Evolutionary conservation across 2,329 filamentous ascomycete species (phyloP), one percentile per base, ranked within the genome.

Genomic region (Hymenoscyphus occultus): DNA sequence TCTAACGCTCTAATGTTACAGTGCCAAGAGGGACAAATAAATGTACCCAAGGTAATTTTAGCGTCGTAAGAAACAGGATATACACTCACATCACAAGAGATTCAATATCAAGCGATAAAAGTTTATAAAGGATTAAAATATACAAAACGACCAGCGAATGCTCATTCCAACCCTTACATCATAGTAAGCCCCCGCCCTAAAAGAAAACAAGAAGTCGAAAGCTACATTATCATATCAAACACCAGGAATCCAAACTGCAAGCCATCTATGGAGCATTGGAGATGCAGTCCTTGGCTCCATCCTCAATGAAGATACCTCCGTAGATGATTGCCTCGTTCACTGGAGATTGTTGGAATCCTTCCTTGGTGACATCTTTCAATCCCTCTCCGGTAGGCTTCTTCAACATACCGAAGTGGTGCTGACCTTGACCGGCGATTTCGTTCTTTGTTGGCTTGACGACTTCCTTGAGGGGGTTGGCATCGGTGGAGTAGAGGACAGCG

Each of bases 391-490:
- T 71, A 5, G 83, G 81, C 79, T 87, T 88, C 81, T 88, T 88
- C 65, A 89, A 77, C 1, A 87, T 73, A 42, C 86, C 86, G 61
- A 88, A 82, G 73, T 89, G 86, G 74, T 82, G 87, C 73, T 88
- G 84, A 28, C 86, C 86, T 63, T 82, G 80, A 5, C 86, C 86
- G 51, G 79, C 78, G 63, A 86, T 78, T 69, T 86, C 79, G 69
- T 85, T 84, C 51, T 75, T 28, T 0, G 83, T 71, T 0, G 80
- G 76, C 19, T 77, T 74, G 0, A 80, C 84, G n/a, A 83, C 81
- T 1, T 77, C 73, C 39, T 78, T 75, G 39, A 88, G 81, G 0
- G 80, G 74, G 1, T 74, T 72, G 39, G 73, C 72, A 56, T 79
- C 81, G 19, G 77, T 76, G 1, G 85, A 88, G 77, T 86, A 87